Conservation (phyloP, 1,284 basidiomycete species). For the Pseudozyma hubeiensis region DNA sequence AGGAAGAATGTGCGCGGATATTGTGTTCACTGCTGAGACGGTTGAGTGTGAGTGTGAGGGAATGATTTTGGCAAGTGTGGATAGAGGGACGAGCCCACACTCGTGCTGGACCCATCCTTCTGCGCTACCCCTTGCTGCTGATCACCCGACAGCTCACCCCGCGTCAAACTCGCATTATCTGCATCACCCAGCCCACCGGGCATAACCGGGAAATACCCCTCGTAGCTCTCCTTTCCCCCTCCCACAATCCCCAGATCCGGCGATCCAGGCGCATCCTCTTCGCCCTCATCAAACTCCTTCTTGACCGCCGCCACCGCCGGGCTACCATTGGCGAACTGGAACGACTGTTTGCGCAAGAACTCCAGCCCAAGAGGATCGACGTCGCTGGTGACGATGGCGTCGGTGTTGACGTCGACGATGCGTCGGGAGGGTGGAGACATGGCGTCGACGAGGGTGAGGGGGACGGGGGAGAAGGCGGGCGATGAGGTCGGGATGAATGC, state of each 20-base stretch:
- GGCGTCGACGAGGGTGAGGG: conserved; percentile 33
- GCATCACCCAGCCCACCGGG: conserved; percentile 12
- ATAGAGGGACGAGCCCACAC: background rate
- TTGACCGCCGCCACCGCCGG: too few species aligned
- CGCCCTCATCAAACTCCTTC: conserved; percentile 1
- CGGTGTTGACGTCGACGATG: conserved; percentile 20
- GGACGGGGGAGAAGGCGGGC: conserved; percentile 1
- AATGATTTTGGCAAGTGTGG: background rate
- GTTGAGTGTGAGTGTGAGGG: background rate
- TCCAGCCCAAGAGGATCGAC: conserved; percentile 1
- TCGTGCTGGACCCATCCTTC: too few species aligned
- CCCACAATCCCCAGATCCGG: conserved; percentile 5
- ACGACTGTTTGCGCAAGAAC: conserved; percentile 1
- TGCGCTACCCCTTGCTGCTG: too few species aligned
- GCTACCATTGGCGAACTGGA: conserved; percentile 5
- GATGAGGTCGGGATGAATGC: conserved; percentile 1
- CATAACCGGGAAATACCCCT: conserved; percentile 3
- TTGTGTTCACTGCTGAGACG: background rate
- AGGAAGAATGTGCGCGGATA: too few species aligned
- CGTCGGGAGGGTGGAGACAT: conserved; percentile 12
- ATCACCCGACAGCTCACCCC: too few species aligned
- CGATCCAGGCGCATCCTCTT: conserved; percentile 30
- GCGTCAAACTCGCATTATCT: too few species aligned
- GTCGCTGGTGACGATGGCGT: background rate
- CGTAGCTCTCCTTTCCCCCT: background rate